phyloP scores from a whole-genome alignment of 305 asterid species.

The Fraxinus floribunda region DNA sequence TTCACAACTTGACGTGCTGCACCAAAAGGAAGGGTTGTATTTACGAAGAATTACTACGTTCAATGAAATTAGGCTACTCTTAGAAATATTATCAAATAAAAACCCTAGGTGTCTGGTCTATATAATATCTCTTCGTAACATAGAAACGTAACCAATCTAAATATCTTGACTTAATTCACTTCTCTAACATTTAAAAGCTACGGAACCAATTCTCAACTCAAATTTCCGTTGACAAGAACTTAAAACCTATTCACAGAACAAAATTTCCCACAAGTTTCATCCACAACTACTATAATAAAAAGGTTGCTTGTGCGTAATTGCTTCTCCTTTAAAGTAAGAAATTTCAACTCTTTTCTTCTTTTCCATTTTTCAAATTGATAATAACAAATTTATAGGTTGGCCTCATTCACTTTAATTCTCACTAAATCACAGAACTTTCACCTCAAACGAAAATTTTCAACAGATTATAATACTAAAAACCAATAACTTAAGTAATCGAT shows the following conservation, averaged over 20 bases:
- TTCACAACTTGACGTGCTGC: not conserved
- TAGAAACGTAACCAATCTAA: not conserved
- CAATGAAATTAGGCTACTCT: not conserved
- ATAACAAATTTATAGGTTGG: not conserved
- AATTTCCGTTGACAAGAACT: not conserved
- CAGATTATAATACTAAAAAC: not conserved
- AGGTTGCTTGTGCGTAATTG: not conserved
- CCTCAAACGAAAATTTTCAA: not conserved
- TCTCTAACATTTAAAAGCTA: not conserved
- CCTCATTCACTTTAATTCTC: not conserved
- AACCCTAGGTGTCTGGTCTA: not conserved
- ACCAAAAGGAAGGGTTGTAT: not conserved
- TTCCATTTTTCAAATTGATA: not conserved
- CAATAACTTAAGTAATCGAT: not conserved
- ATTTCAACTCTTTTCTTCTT: not conserved
- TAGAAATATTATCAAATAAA: not conserved
- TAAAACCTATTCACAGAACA: not conserved
- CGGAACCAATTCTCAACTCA: not conserved
- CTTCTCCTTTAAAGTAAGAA: constrained; percentile 16
- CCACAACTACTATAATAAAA: not conserved
- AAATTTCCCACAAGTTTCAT: not conserved
- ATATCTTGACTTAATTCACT: not conserved
- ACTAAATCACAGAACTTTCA: not conserved
- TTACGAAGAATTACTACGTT: not conserved
- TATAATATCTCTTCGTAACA: not conserved